phyloP scores from a whole-genome alignment of 139 green algal genomes.

The Picochlorum sp. region DNA sequence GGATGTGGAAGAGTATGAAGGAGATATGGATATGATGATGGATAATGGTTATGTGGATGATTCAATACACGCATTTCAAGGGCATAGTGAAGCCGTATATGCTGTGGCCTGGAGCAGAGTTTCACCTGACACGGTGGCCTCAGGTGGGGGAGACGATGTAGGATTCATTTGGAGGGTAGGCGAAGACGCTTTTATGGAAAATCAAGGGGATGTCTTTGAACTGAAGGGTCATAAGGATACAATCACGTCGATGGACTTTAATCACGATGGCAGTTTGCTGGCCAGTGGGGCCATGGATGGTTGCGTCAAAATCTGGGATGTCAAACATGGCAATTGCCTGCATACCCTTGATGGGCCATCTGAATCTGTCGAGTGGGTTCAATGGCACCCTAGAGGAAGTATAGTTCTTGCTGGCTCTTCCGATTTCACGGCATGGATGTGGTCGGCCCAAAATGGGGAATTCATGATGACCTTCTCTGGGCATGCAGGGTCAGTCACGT shows the following conservation, averaged over 20 bases:
- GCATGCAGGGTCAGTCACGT: slow-evolving; percentile 70
- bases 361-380: slow-evolving; percentile 77
- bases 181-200: slow-evolving; percentile 52
- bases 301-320: slow-evolving; percentile 60
- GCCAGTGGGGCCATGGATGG: slow-evolving; percentile 83
- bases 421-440: slow-evolving; percentile 95
- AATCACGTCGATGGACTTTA: slow-evolving; percentile 69
- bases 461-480: slow-evolving; percentile 90
- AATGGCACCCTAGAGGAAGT: slow-evolving; percentile 85
- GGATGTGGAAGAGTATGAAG: slow-evolving; percentile 26
- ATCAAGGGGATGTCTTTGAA: slow-evolving; percentile 41
- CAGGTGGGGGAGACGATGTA: slow-evolving; percentile 66
- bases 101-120: slow-evolving; percentile 61
- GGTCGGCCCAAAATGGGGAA: slow-evolving; percentile 67
- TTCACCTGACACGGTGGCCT: slow-evolving; percentile 56
- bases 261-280: slow-evolving; percentile 51
- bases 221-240: slow-evolving; percentile 79
- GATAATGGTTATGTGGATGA: slow-evolving; percentile 44
- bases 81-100: slow-evolving; percentile 63
- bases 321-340: slow-evolving; percentile 30
- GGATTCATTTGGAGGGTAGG: slow-evolving; percentile 69
- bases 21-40: slow-evolving; percentile 1
- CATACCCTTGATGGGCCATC: slow-evolving; percentile 69
- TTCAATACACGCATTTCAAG: slow-evolving; percentile 58
- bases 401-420: slow-evolving; percentile 84